Conservation (phyloP, 2,329 filamentous ascomycete species). For the Cordyceps tenuipes region DNA sequence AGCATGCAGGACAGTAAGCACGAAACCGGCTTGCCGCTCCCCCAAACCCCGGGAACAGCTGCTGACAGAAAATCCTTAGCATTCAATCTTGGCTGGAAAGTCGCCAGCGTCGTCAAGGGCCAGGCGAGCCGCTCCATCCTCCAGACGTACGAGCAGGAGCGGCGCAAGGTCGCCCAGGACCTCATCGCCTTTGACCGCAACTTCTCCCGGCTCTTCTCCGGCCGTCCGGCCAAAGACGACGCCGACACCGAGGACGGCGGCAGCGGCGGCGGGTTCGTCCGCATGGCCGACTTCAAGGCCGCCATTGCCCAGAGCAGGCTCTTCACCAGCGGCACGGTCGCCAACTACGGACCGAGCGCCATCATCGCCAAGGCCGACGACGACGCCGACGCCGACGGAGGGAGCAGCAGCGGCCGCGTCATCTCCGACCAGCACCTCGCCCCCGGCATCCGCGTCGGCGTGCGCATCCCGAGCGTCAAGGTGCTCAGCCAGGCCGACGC, state of each 20-base stretch:
- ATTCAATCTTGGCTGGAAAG: conserved; percentile 50
- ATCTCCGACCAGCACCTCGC: conserved; percentile 23
- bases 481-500: conserved; percentile 50
- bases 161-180: conserved; percentile 53
- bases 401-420: no score
- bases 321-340: conserved; percentile 49
- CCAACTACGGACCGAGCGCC: conserved; percentile 49
- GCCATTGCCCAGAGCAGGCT: conserved; percentile 51
- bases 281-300: conserved; percentile 54
- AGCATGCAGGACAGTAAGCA: conserved; percentile 52
- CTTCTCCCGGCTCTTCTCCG: conserved; percentile 48
- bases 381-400: no score
- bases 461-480: conserved; percentile 50
- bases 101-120: conserved; percentile 38
- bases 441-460: conserved; percentile 37
- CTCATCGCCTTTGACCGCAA: conserved; percentile 57
- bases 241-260: conserved; percentile 54
- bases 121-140: conserved; percentile 35
- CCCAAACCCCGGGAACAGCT: not conserved
- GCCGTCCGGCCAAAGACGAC: conserved; percentile 48
- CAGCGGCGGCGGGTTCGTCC: no score
- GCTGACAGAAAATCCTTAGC: conserved; percentile 18
- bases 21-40: not conserved
- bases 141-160: conserved; percentile 41
- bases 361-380: conserved; percentile 46